Base-by-base conservation (phyloP, 2,329 filamentous ascomycete genomes). In the Arthroderma sp. region DNA sequence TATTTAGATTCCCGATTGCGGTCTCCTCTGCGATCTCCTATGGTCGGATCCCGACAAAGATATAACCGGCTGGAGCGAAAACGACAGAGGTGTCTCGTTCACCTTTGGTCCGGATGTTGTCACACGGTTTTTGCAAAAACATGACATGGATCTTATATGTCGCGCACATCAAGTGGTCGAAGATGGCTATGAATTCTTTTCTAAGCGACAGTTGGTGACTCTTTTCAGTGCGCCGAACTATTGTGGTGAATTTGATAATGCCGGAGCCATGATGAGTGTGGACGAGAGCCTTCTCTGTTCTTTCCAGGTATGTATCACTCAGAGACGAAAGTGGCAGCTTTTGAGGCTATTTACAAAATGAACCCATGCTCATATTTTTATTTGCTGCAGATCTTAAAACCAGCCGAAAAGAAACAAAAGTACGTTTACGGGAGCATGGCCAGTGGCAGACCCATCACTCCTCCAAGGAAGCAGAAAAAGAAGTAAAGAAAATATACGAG, bases 381-480 rank as follows among this genome's bases (percentile, higher is more conserved):
- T 37, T 22, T 42, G 45, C 53, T 53, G 50, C 57, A 94, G 86
- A 96, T 98, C 64, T 77, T 98, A 73, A 98, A 96, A 75, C 91
- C 91, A 62, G 91, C 91, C 68, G 91, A 98, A 79, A 98, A 98
- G 82, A 98, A 98, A 82, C 89, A 95, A 85, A 96, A 96, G 88
- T 96, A 94, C 75, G 88, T 93, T 64, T 77, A 80, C 72, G 74
- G 74, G 71, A 74, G 76, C 71, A 74, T 82, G 68, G 80, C 77
- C 71, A 75, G 75, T 71, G 74, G 77, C 72, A 76, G 74, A 72
- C 75, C 77, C 66, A 72, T 76, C 68, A 80, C 78, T 75, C 73
- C 79, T 74, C 76, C 78, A 67, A 73, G 75, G 71, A 84, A 81
- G 68, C 74, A 76, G 66, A 78, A 80, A 68, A 74, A 77, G 69